These are phyloP conservation scores for Penicillium longicatenatum DNA, from an alignment of 495 filamentous ascomycete genomes.

Conservation along the genomic window DNA sequence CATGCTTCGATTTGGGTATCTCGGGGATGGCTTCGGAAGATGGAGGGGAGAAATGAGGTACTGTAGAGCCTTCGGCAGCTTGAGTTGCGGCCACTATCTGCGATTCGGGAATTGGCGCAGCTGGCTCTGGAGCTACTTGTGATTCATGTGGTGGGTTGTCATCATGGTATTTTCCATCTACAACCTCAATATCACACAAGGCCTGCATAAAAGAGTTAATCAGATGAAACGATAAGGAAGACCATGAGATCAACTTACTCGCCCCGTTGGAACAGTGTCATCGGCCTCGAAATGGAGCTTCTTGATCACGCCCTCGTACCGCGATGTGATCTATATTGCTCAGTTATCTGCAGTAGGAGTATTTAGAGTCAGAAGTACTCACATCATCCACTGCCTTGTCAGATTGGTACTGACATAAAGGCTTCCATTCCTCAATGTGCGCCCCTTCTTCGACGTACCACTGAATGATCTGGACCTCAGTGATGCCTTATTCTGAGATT, in stretches of 20 bases:
- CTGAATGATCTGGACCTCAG: constrained; percentile 97
- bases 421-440: constrained; percentile 96
- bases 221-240: background rate
- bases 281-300: constrained; percentile 94
- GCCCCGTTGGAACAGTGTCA: constrained; percentile 93
- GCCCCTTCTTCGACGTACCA: constrained; percentile 99
- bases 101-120: constrained; percentile 21
- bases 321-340: constrained; percentile 74
- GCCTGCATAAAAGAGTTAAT: constrained; percentile 34
- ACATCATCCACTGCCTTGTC: constrained; percentile 98
- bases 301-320: constrained; percentile 94
- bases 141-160: constrained; percentile 48
- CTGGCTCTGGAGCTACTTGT: constrained; percentile 31
- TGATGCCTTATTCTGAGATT: constrained; percentile 66
- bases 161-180: constrained; percentile 58
- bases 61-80: constrained; percentile 20
- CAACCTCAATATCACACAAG: constrained; percentile 58
- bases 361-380: constrained; percentile 10
- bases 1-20: constrained; percentile 51
- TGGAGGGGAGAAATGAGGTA: constrained; percentile 5
- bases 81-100: constrained; percentile 20
- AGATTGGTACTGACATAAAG: constrained; percentile 94
- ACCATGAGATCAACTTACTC: constrained; percentile 36
- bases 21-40: background rate
- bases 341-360: constrained; percentile 6